Conservation (phyloP, 164 flowering plant genomes). For the Dillenia suffruticosa region DNA sequence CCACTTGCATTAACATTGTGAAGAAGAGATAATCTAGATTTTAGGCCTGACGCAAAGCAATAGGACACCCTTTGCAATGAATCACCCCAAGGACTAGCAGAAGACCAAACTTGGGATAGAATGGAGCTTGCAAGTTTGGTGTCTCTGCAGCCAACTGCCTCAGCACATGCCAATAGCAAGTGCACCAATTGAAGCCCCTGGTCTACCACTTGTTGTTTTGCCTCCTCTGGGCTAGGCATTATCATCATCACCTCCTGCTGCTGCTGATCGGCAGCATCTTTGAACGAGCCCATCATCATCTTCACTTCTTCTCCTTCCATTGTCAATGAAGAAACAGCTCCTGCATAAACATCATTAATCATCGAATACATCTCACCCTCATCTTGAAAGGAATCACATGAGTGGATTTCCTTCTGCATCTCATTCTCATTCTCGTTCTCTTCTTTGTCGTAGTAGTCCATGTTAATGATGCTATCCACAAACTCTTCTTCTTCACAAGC, state of each 20-base stretch:
- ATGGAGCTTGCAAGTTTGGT: conserved; percentile 38
- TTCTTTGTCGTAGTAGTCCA: conserved; percentile 21
- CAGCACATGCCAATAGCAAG: conserved; percentile 57
- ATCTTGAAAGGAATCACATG: conserved; percentile 13
- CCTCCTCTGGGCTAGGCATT: conserved; percentile 13
- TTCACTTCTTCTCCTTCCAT: conserved; percentile 18
- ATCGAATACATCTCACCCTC: conserved; percentile 13
- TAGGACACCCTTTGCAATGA: conserved; percentile 50
- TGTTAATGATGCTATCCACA: conserved; percentile 52
- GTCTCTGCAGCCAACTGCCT: conserved; percentile 67
- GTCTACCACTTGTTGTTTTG: conserved; percentile 32
- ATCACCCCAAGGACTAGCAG: conserved; percentile 44
- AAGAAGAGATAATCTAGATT: conserved; percentile 37
- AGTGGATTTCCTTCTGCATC: neutral
- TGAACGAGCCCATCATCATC: neutral
- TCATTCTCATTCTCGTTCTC: conserved; percentile 2
- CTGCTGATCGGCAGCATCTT: conserved; percentile 7
- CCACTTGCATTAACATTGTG: conserved; percentile 34
- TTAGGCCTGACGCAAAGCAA: conserved; percentile 50
- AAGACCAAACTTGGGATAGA: conserved; percentile 38
- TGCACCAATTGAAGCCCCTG: conserved; percentile 63
- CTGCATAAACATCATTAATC: conserved; percentile 10
- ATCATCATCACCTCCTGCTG: neutral
- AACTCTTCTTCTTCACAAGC: conserved; percentile 37
- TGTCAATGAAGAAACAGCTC: conserved; percentile 1